Conservation (phyloP, 1,139 yeast species). For the Pichia sp. region DNA sequence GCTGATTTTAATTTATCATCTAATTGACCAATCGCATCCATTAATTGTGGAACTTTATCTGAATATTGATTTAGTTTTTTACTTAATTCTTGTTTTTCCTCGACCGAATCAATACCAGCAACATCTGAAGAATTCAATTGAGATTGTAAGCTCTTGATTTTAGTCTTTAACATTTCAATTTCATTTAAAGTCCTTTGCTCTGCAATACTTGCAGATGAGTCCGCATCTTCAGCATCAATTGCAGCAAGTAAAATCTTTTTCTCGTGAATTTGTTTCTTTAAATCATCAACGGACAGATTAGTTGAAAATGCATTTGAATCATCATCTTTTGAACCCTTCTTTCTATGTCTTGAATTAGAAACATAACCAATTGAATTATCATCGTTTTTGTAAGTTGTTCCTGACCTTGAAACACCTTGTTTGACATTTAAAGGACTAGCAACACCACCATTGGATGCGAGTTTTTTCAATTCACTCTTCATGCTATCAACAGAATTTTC, state of each 20-base stretch:
- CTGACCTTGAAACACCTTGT: constrained; percentile 32
- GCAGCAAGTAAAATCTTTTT: constrained; percentile 67
- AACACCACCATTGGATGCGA: constrained; percentile 20
- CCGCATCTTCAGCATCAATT: constrained; percentile 60
- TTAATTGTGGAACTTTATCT: constrained; percentile 63
- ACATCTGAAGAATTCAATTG: constrained; percentile 25
- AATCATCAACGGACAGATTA: constrained; percentile 38
- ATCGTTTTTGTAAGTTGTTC: constrained; percentile 62
- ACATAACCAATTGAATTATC: constrained; percentile 58
- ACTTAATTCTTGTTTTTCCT: constrained; percentile 38
- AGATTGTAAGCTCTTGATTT: constrained; percentile 51
- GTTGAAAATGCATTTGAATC: constrained; percentile 18
- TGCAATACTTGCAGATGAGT: constrained; percentile 27
- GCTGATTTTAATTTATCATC: constrained; percentile 66
- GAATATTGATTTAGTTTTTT: constrained; percentile 50
- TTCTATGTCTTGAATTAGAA: constrained; percentile 60
- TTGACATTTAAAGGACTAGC: constrained; percentile 14
- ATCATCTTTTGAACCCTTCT: constrained; percentile 11
- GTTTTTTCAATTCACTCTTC: constrained; percentile 38
- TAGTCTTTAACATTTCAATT: constrained; percentile 57
- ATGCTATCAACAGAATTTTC: constrained; percentile 45
- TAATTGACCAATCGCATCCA: constrained; percentile 52
- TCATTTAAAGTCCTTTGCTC: constrained; percentile 36
- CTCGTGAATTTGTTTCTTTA: constrained; percentile 60
- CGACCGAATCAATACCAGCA: constrained; percentile 27